phyloP scores from a whole-genome alignment of 805 yeast genomes.

The Barnettozyma botsteinii region DNA sequence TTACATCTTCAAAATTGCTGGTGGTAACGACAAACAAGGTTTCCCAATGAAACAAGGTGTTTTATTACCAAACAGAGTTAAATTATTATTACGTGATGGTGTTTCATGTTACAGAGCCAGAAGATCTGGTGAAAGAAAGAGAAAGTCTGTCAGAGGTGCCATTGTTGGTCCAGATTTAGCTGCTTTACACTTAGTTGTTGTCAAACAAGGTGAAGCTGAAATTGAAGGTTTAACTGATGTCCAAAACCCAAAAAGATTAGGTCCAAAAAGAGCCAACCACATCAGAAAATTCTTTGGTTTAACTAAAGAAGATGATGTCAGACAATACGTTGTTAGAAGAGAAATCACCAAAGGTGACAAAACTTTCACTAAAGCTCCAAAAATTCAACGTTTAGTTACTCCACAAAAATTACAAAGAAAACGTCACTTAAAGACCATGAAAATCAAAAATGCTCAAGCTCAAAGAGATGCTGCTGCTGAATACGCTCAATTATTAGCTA shows the following conservation, averaged over 20 bases:
- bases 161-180: constrained; percentile 95
- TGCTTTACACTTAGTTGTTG: constrained; percentile 85
- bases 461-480: constrained; percentile 99
- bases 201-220: constrained; percentile 96
- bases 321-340: constrained; percentile 93
- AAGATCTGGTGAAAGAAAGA: constrained; percentile 99
- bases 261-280: constrained; percentile 99
- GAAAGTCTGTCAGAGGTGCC: constrained; percentile 99
- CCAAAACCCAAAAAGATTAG: constrained; percentile 97
- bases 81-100: constrained; percentile 85
- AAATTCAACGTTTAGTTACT: constrained; percentile 98
- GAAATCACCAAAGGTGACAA: constrained; percentile 97
- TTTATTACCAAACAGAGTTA: constrained; percentile 98
- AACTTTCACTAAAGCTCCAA: constrained; percentile 99
- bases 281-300: constrained; percentile 99
- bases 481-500: constrained; percentile 97
- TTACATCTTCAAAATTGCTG: constrained; percentile 96
- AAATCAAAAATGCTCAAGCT: constrained; percentile 95
- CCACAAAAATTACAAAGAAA: constrained; percentile 99
- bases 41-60: constrained; percentile 99
- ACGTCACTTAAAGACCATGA: constrained; percentile 91
- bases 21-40: constrained; percentile 99
- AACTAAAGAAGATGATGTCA: constrained; percentile 64
- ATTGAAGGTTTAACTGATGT: constrained; percentile 93
- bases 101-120: constrained; percentile 99